phyloP scores from a whole-genome alignment of 164 flowering plant genomes.

The Kalanchoe fedtschenkoi region DNA sequence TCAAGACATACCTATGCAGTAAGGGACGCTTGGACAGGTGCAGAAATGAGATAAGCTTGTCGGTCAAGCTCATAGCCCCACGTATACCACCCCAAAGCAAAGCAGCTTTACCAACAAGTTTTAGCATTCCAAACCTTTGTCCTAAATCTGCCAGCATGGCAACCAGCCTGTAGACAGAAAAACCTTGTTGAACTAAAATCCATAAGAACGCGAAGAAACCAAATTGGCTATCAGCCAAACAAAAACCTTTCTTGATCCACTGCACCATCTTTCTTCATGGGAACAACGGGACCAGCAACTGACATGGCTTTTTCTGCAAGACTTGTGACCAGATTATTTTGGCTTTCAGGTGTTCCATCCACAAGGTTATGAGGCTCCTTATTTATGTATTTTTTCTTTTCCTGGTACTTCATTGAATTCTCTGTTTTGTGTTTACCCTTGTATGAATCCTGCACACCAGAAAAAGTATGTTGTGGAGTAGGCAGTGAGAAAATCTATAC shows the following conservation, averaged over 20 bases:
- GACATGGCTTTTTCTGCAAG: constrained; percentile 98
- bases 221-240: not conserved
- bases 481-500: not conserved
- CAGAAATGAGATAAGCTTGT: constrained; percentile 68
- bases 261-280: constrained; percentile 76
- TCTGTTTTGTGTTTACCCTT: constrained; percentile 19
- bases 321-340: constrained; percentile 50
- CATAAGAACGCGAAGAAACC: not conserved
- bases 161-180: constrained; percentile 50
- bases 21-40: constrained; percentile 78
- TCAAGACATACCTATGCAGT: constrained; percentile 46
- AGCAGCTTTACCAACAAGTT: constrained; percentile 76
- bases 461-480: constrained; percentile 7
- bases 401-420: constrained; percentile 19
- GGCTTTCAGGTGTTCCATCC: constrained; percentile 28
- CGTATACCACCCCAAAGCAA: constrained; percentile 97
- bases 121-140: constrained; percentile 74
- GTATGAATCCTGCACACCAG: constrained; percentile 10
- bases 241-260: constrained; percentile 87
- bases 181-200: not conserved
- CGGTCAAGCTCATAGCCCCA: constrained; percentile 93
- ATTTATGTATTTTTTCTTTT: constrained; percentile 18
- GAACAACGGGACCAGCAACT: constrained; percentile 96
- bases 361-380: constrained; percentile 26
- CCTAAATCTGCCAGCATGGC: constrained; percentile 79